phyloP scores from a whole-genome alignment of 2,329 filamentous ascomycete genomes.

The Penicillium palitans region DNA sequence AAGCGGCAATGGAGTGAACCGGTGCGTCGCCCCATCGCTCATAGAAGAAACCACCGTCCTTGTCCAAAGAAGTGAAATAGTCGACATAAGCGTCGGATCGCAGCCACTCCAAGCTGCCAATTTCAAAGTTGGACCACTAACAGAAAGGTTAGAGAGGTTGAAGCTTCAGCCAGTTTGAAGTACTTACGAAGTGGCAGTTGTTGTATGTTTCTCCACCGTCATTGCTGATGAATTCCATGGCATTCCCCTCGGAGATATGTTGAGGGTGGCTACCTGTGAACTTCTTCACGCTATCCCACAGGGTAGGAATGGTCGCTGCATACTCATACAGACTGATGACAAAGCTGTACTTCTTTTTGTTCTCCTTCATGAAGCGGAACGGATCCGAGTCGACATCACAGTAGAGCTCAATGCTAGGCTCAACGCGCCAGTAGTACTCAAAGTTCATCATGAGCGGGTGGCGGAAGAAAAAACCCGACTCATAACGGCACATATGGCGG shows the following conservation, averaged over 20 bases:
- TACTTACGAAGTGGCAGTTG: constrained; percentile 89
- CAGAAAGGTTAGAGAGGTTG: constrained; percentile 16
- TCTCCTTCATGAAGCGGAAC: constrained; percentile 93
- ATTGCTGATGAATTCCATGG: constrained; percentile 87
- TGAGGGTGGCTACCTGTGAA: constrained; percentile 90
- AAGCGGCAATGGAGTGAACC: constrained; percentile 94
- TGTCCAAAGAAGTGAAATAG: constrained; percentile 84
- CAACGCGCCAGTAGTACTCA: constrained; percentile 99
- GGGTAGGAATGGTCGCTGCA: constrained; percentile 88
- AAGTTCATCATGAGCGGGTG: constrained; percentile 92
- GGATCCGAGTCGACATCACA: constrained; percentile 95
- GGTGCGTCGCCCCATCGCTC: constrained; percentile 98
- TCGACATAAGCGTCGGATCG: constrained; percentile 85
- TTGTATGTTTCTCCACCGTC: constrained; percentile 92
- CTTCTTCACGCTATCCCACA: constrained; percentile 94
- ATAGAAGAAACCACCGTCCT: constrained; percentile 96
- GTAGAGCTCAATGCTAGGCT: constrained; percentile 93
- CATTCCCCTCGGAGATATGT: constrained; percentile 80
- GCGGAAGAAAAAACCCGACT: constrained; percentile 99
- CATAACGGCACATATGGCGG: constrained; percentile 98
- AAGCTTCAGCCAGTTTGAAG: neutral
- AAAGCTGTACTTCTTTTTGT: constrained; percentile 98
- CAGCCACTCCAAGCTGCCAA: constrained; percentile 91
- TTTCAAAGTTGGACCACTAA: constrained; percentile 98
- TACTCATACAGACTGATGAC: constrained; percentile 96